A percentile compares a stretch with the other conserved stretches of the same genome.
Conservation (phyloP, 768 basidiomycete species). For the Russula compacta region DNA sequence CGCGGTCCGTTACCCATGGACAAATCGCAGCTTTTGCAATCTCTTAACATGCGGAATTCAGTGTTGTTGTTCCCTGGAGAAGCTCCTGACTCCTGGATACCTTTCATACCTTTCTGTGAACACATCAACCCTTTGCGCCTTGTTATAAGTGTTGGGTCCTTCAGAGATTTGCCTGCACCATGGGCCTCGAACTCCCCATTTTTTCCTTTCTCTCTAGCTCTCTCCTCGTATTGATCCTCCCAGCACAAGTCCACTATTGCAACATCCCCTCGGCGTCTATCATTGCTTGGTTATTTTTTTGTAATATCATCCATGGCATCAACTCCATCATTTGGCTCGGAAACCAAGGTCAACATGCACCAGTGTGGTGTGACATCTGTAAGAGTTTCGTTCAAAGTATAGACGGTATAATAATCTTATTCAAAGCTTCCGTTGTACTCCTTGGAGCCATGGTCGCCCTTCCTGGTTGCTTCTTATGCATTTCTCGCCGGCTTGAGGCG, state of each 20-base stretch:
- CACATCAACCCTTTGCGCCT: background rate
- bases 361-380: conserved; percentile 36
- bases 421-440: conserved; percentile 14
- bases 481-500: conserved; percentile 16
- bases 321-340: conserved; percentile 30
- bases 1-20: background rate
- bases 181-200: conserved; percentile 16
- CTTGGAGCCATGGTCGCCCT: conserved; percentile 19
- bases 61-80: background rate
- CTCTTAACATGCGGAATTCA: background rate
- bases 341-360: conserved; percentile 21
- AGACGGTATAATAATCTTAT: background rate
- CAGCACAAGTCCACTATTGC: conserved; percentile 13
- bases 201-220: conserved; percentile 15
- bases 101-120: background rate
- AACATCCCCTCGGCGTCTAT: conserved; percentile 18
- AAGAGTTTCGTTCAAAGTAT: conserved; percentile 10
- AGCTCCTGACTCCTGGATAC: background rate
- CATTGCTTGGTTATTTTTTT: conserved; percentile 22
- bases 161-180: background rate
- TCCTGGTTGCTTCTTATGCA: conserved; percentile 17
- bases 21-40: background rate
- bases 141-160: conserved; percentile 5
- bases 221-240: conserved; percentile 14
- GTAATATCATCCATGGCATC: conserved; percentile 24